Conservation (phyloP, 768 basidiomycete genomes). For the Boletus coccyginus region DNA sequence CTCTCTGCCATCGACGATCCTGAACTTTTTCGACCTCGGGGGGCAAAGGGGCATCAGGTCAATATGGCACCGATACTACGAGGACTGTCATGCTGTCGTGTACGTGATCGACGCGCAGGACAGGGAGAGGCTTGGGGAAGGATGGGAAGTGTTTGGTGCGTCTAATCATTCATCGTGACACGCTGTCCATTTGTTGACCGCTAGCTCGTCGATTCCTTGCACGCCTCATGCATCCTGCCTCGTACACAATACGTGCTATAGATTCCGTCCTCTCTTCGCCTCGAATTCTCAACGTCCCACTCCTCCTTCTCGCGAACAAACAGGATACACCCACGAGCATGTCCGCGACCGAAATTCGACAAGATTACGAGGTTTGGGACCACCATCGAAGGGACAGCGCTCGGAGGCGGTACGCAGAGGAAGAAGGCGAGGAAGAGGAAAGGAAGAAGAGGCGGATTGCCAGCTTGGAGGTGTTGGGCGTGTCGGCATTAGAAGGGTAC, state of each 20-base stretch:
- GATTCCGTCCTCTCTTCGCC: conserved; percentile 87
- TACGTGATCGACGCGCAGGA: conserved; percentile 95
- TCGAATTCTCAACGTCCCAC: conserved; percentile 85
- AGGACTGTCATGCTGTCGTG: conserved; percentile 95
- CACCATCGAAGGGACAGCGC: conserved; percentile 71
- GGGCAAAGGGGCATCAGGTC: conserved; percentile 91
- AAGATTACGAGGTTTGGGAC: conserved; percentile 87
- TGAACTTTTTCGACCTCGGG: conserved; percentile 97
- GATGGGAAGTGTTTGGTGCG: conserved; percentile 97
- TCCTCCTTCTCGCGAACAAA: conserved; percentile 93
- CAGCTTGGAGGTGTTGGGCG: conserved; percentile 84
- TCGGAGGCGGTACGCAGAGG: conserved; percentile 49
- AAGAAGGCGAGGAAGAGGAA: conserved; percentile 44
- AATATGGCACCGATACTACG: conserved; percentile 94
- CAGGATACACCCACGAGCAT: conserved; percentile 82
- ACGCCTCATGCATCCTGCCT: too few species aligned
- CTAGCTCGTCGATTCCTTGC: background rate
- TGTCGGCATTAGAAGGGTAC: conserved; percentile 90
- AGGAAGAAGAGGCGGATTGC: conserved; percentile 57
- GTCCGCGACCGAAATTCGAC: conserved; percentile 86
- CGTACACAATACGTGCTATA: conserved; percentile 20
- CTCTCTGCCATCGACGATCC: conserved; percentile 85
- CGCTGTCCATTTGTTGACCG: background rate
- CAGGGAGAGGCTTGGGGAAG: conserved; percentile 83
- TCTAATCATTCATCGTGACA: background rate